Conservation (phyloP, 148 eudicot genomes). For the Rhododendron williamsianum region DNA sequence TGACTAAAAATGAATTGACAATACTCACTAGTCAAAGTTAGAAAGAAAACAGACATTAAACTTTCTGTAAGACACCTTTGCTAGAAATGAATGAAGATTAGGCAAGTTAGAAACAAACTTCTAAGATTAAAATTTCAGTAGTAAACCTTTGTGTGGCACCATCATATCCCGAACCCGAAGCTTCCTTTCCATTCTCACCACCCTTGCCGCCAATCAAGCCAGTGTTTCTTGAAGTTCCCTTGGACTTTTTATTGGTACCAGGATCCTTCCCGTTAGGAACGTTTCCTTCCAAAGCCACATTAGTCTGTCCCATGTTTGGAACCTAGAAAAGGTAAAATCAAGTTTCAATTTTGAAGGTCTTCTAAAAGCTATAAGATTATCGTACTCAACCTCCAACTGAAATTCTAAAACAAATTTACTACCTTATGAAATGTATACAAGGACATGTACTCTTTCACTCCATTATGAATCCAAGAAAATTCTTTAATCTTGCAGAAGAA, state of each 20-base stretch:
- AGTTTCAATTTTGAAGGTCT: not conserved
- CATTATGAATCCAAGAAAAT: not conserved
- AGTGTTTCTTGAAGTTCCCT: conserved; percentile 43
- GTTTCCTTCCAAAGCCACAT: conserved; percentile 55
- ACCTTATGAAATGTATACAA: not conserved
- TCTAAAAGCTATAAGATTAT: not conserved
- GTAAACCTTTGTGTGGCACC: conserved; percentile 76
- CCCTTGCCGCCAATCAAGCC: conserved; percentile 36
- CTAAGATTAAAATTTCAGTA: not conserved
- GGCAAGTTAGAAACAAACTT: not conserved
- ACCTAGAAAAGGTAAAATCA: conserved; percentile 24
- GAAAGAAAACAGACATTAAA: not conserved
- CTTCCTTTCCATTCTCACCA: conserved; percentile 56
- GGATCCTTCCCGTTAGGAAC: conserved; percentile 43
- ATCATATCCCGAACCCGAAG: conserved; percentile 95
- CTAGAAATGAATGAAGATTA: not conserved
- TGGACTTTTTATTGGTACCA: conserved; percentile 44
- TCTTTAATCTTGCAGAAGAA: not conserved
- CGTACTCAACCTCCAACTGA: not conserved
- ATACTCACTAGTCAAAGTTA: not conserved
- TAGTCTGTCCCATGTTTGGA: conserved; percentile 36
- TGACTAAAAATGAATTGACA: not conserved
- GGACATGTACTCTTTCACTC: not conserved
- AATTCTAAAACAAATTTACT: not conserved
- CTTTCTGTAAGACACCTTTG: conserved; percentile 44